Percentiles rank a stretch among this genome's conserved stretches.
Evolutionary conservation across 441 rosid species (phyloP).

Genomic region (Omphalea diandra): DNA sequence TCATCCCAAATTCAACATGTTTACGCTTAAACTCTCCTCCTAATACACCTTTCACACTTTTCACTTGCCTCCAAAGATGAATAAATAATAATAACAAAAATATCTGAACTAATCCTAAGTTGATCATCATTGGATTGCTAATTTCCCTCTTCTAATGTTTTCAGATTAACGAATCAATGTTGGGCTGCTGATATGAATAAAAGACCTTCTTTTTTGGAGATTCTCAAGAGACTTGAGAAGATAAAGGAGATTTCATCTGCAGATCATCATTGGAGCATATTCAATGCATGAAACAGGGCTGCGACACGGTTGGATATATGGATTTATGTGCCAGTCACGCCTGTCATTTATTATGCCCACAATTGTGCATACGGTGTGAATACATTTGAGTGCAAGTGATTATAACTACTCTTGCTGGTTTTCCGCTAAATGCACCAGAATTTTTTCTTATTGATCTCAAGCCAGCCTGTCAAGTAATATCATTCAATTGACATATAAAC

Average conservation of each 20-base stretch:
- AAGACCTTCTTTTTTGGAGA: slow-evolving; percentile 91
- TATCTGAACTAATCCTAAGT: background rate
- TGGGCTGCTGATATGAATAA: slow-evolving; percentile 88
- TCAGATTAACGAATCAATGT: slow-evolving; percentile 72
- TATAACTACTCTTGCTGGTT: slow-evolving; percentile 20
- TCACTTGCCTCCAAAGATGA: background rate
- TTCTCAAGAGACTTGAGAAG: slow-evolving; percentile 91
- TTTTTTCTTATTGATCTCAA: slow-evolving; percentile 17
- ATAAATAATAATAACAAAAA: background rate
- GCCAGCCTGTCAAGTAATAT: slow-evolving; percentile 8
- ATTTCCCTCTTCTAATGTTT: slow-evolving; percentile 21
- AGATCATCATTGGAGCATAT: slow-evolving; percentile 85
- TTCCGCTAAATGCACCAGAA: slow-evolving; percentile 17
- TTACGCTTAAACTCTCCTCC: background rate
- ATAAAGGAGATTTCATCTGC: slow-evolving; percentile 64
- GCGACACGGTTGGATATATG: slow-evolving; percentile 9
- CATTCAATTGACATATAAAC: background rate
- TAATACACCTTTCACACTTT: background rate
- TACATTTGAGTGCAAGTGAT: slow-evolving; percentile 25
- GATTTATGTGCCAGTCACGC: slow-evolving; percentile 19
- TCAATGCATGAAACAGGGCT: slow-evolving; percentile 46
- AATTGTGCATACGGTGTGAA: slow-evolving; percentile 28
- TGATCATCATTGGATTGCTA: slow-evolving; percentile 14
- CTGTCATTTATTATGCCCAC: slow-evolving; percentile 11
- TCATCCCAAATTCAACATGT: background rate